Percentiles rank a stretch among this genome's conserved stretches.
Conservation (phyloP, 1,139 yeast species). For the Pichia sp. region DNA sequence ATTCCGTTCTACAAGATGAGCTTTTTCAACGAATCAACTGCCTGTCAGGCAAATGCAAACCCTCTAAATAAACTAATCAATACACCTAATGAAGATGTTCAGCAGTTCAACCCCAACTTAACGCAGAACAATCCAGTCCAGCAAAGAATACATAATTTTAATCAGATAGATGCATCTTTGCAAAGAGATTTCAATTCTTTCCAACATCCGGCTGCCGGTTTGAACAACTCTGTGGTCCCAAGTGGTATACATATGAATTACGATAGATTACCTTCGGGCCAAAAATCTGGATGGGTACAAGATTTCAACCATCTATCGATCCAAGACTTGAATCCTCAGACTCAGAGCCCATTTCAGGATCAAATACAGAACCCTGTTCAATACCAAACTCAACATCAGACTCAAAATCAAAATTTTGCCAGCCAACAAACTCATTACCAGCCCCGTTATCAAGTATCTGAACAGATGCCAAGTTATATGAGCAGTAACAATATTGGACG, state of each 20-base stretch:
- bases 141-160: constrained; percentile 5
- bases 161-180: constrained; percentile 7
- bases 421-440: no score
- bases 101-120: neutral
- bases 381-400: no score
- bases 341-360: no score
- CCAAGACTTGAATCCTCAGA: neutral
- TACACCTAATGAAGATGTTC: neutral
- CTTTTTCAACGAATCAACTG: constrained; percentile 4
- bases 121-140: neutral
- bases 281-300: constrained; percentile 1
- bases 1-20: constrained; percentile 2
- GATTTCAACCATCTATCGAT: constrained; percentile 1
- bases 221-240: neutral
- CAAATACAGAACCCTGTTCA: no score
- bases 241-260: neutral
- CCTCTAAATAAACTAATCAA: constrained; percentile 6
- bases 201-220: neutral
- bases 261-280: neutral
- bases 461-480: no score
- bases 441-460: no score
- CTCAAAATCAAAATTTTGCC: no score
- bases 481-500: no score
- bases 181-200: constrained; percentile 12
- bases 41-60: constrained; percentile 3